Evolutionary conservation across 805 yeast species (phyloP), one percentile per base, ranked within the genome.

Genomic region (Lipomyces yamadae): DNA sequence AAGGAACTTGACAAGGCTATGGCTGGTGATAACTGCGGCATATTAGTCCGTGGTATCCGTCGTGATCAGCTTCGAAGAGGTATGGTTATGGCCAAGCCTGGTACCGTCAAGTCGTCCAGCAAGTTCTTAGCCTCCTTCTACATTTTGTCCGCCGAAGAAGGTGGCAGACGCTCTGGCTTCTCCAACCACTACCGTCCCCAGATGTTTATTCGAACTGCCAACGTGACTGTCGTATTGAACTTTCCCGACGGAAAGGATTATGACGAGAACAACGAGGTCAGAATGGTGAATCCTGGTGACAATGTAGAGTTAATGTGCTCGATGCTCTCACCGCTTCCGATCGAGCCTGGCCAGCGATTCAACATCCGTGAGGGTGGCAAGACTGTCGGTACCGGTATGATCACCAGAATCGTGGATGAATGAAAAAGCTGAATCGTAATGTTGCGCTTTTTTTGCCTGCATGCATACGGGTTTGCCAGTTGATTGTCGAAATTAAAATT

Each of bases 11-110:
- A 93, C 82, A 85, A 88, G 76, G 98, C 98, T 73, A 90, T 90
- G 88, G 99, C 97, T 77, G 99, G 99, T 85, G 99, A 95, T 84
- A 95, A 96, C 81, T 96, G 97, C 79, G 99, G 99, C 83, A 87
- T 95, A 75, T 84, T 95, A 80, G 86, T 95, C 80, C 92, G 99
- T 86, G 98, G 98, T 86, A 87, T 94, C 80, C 93, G 92, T 88
- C 92, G 98, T 85, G 99, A 95, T 77, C 97, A 95, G 78, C 84
- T 95, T 75, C 85, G 86, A 81, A 91, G 99, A 84, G 99, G 99
- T 83, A 94, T 94, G 98, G 96, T 95, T 74, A 83, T 92, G 75
- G 90, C 96, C 78, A 93, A 92, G 85, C 93, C 97, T 76, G 94
- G 91, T 73, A 82, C 96, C 72, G 91, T 94, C 76, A 87, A 90